phyloP scores from a whole-genome alignment of 2,329 filamentous ascomycete species.

The Botrytis galanthina region DNA sequence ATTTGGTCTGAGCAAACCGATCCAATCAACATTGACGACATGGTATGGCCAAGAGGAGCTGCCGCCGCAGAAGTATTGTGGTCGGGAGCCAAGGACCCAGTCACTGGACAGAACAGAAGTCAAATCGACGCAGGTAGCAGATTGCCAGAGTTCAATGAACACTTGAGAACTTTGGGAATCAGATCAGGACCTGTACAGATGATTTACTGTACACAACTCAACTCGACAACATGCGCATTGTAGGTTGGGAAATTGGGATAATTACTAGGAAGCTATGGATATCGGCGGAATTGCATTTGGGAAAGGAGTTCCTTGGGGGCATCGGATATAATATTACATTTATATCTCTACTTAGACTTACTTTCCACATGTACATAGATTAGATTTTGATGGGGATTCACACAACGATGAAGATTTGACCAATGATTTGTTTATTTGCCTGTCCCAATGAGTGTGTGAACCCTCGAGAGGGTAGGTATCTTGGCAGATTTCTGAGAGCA shows the following conservation, averaged over 20 bases:
- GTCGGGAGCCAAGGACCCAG: slow-evolving; percentile 66
- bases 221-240: slow-evolving; percentile 48
- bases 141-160: slow-evolving; percentile 72
- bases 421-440: not conserved
- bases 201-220: slow-evolving; percentile 67
- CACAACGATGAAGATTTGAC: not conserved
- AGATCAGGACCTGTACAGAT: slow-evolving; percentile 65
- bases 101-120: slow-evolving; percentile 63
- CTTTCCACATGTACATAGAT: slow-evolving; percentile 1
- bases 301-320: not conserved
- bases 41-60: slow-evolving; percentile 74
- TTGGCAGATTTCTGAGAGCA: not conserved
- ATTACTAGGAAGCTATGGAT: not conserved
- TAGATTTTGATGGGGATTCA: not conserved
- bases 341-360: not conserved
- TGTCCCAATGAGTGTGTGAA: not conserved
- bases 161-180: slow-evolving; percentile 61
- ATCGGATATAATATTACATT: not conserved
- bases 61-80: slow-evolving; percentile 79
- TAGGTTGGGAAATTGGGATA: slow-evolving; percentile 16
- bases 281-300: not conserved
- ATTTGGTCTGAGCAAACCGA: slow-evolving; percentile 84
- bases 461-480: not conserved
- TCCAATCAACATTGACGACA: slow-evolving; percentile 67
- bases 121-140: slow-evolving; percentile 68